These are phyloP conservation scores for Trametes sp. DNA, from an alignment of 1,284 basidiomycete genomes.

Conservation along the genomic window DNA sequence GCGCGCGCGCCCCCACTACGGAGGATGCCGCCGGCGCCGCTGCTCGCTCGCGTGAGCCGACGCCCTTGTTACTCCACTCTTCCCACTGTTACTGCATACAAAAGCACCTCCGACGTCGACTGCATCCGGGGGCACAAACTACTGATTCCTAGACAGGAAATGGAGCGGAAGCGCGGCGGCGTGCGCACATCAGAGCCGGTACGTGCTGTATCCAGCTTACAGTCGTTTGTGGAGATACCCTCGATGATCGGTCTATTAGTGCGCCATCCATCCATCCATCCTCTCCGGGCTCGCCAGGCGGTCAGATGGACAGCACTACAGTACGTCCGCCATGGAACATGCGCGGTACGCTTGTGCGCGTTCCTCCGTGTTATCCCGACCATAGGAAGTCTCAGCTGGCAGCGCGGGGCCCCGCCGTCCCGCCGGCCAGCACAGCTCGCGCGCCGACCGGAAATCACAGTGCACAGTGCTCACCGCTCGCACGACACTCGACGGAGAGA, in stretches of 20 bases:
- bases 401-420: conserved; percentile 8
- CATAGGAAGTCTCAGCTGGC: neutral
- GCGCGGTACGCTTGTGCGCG: neutral
- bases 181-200: too few species aligned
- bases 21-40: neutral
- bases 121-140: too few species aligned
- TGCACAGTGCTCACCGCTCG: too few species aligned
- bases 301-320: conserved; percentile 14
- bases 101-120: too few species aligned
- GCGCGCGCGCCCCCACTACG: neutral
- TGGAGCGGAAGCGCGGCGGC: neutral
- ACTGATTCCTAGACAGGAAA: neutral
- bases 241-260: conserved; percentile 5
- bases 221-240: neutral
- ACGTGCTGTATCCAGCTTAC: too few species aligned
- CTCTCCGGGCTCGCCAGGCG: neutral
- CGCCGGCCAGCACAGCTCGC: neutral
- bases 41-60: conserved; percentile 1
- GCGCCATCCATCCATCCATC: neutral
- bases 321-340: neutral
- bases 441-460: neutral
- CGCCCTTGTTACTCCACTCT: neutral
- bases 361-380: neutral
- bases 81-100: too few species aligned
- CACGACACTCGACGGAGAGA: too few species aligned